Conservation (phyloP, 305 asterid species). For the Fraxinus xanthoxyloides region DNA sequence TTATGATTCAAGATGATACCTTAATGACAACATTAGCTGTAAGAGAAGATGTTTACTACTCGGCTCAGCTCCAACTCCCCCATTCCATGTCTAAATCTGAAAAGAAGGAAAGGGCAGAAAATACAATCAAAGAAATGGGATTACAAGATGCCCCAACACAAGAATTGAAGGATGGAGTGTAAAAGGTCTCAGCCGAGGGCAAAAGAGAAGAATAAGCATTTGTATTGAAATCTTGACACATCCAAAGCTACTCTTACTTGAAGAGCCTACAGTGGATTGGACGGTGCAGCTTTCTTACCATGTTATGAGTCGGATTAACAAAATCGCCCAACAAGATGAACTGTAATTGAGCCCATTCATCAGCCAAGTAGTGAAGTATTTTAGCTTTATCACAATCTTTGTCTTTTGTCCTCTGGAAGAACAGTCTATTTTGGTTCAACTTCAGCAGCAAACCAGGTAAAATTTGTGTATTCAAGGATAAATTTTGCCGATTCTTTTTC, state of each 20-base stretch:
- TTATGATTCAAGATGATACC: slow-evolving; percentile 71
- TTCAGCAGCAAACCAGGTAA: slow-evolving; percentile 47
- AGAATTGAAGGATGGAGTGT: slow-evolving; percentile 59
- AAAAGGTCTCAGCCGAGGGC: slow-evolving; percentile 65
- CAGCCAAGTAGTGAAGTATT: slow-evolving; percentile 70
- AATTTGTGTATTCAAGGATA: not conserved
- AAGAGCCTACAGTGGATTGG: slow-evolving; percentile 79
- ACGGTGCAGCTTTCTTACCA: slow-evolving; percentile 67
- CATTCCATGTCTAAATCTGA: slow-evolving; percentile 39
- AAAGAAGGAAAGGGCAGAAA: slow-evolving; percentile 42
- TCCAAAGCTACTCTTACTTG: slow-evolving; percentile 64
- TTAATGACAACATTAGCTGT: slow-evolving; percentile 54
- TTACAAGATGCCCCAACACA: slow-evolving; percentile 44
- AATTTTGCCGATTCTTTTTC: not conserved
- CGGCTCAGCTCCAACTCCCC: slow-evolving; percentile 57
- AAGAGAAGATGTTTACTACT: slow-evolving; percentile 51
- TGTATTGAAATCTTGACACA: slow-evolving; percentile 59
- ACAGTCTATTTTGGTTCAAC: slow-evolving; percentile 58
- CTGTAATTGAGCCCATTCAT: slow-evolving; percentile 52
- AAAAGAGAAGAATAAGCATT: slow-evolving; percentile 65
- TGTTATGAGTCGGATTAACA: slow-evolving; percentile 51
- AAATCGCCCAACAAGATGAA: slow-evolving; percentile 34
- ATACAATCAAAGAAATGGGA: slow-evolving; percentile 52
- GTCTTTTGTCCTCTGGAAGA: slow-evolving; percentile 58
- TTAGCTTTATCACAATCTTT: slow-evolving; percentile 50